Conservation (phyloP, 805 yeast species). For the Saccharomycopsis olivae region DNA sequence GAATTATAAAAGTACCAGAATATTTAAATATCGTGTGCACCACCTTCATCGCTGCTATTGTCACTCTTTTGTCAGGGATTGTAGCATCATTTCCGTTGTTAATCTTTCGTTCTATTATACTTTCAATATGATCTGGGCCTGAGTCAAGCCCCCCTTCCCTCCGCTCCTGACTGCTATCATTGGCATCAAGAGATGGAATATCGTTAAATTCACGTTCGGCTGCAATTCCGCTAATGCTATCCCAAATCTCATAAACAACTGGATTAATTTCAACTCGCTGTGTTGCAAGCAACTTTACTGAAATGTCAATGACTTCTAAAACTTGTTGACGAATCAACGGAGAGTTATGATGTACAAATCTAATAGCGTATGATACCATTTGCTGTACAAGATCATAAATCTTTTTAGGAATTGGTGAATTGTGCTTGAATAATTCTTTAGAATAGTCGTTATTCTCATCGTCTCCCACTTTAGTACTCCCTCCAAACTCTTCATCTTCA, state of each 20-base stretch:
- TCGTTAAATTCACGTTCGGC: conserved; percentile 4
- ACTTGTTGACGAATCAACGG: conserved; percentile 44
- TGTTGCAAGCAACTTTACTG: conserved; percentile 45
- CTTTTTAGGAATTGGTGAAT: conserved; percentile 50
- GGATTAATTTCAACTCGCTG: conserved; percentile 37
- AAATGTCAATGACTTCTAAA: conserved; percentile 34
- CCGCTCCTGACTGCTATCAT: too few species aligned
- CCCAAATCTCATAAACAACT: conserved; percentile 43
- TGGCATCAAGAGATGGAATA: too few species aligned
- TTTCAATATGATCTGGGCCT: too few species aligned
- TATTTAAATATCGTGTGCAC: conserved; percentile 24
- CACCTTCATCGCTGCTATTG: conserved; percentile 24
- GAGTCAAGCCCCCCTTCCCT: too few species aligned
- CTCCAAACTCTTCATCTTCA: conserved; percentile 24
- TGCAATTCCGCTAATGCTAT: conserved; percentile 24
- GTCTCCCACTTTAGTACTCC: conserved; percentile 22
- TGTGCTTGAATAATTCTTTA: conserved; percentile 42
- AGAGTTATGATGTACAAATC: conserved; percentile 60
- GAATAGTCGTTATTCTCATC: conserved; percentile 21
- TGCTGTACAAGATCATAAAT: conserved; percentile 50
- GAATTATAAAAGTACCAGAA: conserved; percentile 36
- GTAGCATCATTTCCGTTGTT: too few species aligned
- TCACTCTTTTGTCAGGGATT: conserved; percentile 26
- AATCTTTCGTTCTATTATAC: too few species aligned
- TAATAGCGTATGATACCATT: conserved; percentile 59